Evolutionary conservation across 106 monocot species (phyloP).

Genomic region (Allium sativum): DNA sequence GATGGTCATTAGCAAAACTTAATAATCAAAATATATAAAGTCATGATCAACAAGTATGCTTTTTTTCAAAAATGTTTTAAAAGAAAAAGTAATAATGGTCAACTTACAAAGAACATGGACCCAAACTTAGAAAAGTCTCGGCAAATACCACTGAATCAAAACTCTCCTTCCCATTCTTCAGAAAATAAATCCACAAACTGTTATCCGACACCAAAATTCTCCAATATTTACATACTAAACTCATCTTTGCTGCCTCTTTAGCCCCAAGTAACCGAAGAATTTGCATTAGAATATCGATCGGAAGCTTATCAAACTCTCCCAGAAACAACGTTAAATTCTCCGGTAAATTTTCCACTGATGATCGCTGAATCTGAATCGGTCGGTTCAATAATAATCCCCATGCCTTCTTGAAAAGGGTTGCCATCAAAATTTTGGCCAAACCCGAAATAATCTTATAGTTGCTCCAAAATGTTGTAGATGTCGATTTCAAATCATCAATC

Average conservation of each 20-base stretch:
- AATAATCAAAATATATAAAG: no score
- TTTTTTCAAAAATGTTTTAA: no score
- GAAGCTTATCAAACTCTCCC: conserved; percentile 47
- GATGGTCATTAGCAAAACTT: no score
- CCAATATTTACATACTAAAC: conserved; percentile 56
- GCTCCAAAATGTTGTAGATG: no score
- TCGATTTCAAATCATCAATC: no score
- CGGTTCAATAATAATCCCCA: conserved; percentile 43
- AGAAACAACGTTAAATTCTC: conserved; percentile 16
- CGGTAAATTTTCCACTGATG: background rate
- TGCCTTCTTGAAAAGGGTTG: conserved; percentile 41
- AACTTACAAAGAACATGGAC: conserved; percentile 19
- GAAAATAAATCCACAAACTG: conserved; percentile 69
- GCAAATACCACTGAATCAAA: conserved; percentile 67
- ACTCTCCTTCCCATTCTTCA: conserved; percentile 49
- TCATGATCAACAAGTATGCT: no score
- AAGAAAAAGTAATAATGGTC: no score
- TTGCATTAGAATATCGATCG: conserved; percentile 57
- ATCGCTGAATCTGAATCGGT: conserved; percentile 11
- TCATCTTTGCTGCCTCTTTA: conserved; percentile 37
- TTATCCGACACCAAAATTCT: conserved; percentile 49
- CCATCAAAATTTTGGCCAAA: conserved; percentile 13
- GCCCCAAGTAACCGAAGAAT: conserved; percentile 56
- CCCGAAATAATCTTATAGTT: no score
- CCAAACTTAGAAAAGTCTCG: conserved; percentile 57